Evolutionary conservation across 2,329 filamentous ascomycete genomes (phyloP).

Genomic region (Microascus cirrosus): DNA sequence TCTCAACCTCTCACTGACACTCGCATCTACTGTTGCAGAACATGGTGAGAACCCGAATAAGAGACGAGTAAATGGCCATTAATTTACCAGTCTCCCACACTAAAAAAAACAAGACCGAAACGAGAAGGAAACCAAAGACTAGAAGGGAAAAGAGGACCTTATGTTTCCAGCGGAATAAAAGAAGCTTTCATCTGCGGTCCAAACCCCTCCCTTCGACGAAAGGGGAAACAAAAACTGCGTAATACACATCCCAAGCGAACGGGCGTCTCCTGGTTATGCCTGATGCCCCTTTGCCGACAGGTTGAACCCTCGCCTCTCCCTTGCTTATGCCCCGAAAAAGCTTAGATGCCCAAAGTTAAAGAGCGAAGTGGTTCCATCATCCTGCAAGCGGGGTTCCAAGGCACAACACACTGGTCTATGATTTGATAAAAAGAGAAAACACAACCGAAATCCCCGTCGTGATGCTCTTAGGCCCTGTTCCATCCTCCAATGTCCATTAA

Average conservation of each 20-base stretch:
- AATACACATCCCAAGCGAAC: background rate
- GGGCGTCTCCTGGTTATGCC: background rate
- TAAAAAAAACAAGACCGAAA: background rate
- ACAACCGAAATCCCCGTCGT: conserved; percentile 1
- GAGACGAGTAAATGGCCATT: background rate
- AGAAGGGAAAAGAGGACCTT: background rate
- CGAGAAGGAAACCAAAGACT: background rate
- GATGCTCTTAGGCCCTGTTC: conserved; percentile 1
- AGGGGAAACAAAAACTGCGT: conserved; percentile 7
- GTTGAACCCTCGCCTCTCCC: background rate
- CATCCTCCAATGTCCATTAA: background rate
- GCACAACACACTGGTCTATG: conserved; percentile 2
- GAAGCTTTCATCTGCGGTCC: background rate
- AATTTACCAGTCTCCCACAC: background rate
- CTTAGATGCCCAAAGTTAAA: background rate
- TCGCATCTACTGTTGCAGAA: too few relatives aligned
- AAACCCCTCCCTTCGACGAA: conserved; percentile 4
- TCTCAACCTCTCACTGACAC: background rate
- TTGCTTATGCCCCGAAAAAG: background rate
- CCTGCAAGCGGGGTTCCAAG: background rate
- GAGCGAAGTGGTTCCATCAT: background rate
- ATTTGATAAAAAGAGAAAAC: conserved; percentile 1
- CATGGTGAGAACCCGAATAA: too few relatives aligned
- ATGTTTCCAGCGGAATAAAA: background rate
- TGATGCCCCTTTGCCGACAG: background rate